Base-by-base conservation (phyloP, 805 yeast species). In the Metschnikowia lunata region DNA sequence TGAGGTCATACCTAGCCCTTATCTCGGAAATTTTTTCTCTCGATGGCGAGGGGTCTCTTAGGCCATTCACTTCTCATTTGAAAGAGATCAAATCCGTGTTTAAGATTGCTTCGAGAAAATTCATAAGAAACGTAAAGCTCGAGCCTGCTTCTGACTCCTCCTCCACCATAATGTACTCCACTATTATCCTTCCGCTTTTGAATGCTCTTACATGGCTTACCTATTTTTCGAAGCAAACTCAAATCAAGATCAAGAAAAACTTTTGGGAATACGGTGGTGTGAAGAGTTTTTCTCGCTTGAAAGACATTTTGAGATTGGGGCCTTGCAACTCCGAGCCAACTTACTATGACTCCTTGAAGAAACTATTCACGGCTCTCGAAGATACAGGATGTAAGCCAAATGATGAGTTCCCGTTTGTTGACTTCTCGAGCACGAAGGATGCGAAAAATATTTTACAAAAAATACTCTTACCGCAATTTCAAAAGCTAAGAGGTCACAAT, bases 191-290 rank as follows among this genome's bases (percentile, higher is more conserved):
- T 1, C 74, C 76, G 11, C 71, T 82, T 10, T 52, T 84, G 51
- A 71, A 73, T 11, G 65, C 80, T 0, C 54, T 83, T 30, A 61
- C 68, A 4, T 52, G 64, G 0, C 48, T 54, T 39, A 42, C 49
- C 6, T 9, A 26, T n/a, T 43, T 39, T 15, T 45, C 55, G 2
- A 47, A 50, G 26, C 49, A 48, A 41, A 39, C 41, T n/a, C n/a
- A 48, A 3, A 28, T 51, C 12, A 58, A 60, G n/a, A 61, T 70
- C 35, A 75, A 78, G 48, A 66, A 72, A 13, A 74, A 68, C 27
- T 67, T 83, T 38, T 82, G 88, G 83, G 62, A 70, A 4, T 48
- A 58, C 5, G 76, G 74, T 15, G 83, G 82, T 13, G 51, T 55
- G 37, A 67, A 68, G 43, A 49, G 60, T 44, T 63, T 64, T 4